phyloP scores from a whole-genome alignment of 805 yeast species.

The Teunomyces pallodes region DNA sequence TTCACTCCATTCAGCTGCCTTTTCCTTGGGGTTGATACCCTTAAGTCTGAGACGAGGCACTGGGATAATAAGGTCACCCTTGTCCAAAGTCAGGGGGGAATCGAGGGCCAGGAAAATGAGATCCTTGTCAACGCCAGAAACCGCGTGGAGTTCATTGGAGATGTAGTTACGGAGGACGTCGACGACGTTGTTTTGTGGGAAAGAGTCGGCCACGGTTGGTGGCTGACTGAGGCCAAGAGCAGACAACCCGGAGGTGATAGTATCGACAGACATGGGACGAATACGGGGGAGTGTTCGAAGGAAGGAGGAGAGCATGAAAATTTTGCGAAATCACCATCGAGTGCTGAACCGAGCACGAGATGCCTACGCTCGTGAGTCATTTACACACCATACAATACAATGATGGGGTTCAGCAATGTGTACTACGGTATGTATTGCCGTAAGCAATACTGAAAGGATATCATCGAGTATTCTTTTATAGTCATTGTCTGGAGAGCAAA shows the following conservation, averaged over 20 bases:
- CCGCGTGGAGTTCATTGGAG: constrained; percentile 67
- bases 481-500: background rate
- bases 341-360: background rate
- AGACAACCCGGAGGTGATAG: constrained; percentile 34
- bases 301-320: constrained; percentile 5
- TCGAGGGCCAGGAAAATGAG: constrained; percentile 84
- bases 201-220: constrained; percentile 46
- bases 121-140: constrained; percentile 68
- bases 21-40: constrained; percentile 78
- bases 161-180: constrained; percentile 91
- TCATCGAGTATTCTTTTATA: no score
- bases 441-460: no score
- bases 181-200: constrained; percentile 75
- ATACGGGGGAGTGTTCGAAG: constrained; percentile 4
- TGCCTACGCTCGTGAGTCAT: background rate
- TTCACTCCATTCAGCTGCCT: constrained; percentile 68
- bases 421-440: background rate
- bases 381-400: no score
- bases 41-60: constrained; percentile 81
- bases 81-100: constrained; percentile 78
- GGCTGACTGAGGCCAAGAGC: constrained; percentile 44
- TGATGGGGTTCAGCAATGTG: no score
- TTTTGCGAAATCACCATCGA: background rate
- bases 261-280: constrained; percentile 16
- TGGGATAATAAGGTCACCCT: constrained; percentile 92